phyloP scores from a whole-genome alignment of 2,329 filamentous ascomycete species.

The Coleophoma crateriformis region DNA sequence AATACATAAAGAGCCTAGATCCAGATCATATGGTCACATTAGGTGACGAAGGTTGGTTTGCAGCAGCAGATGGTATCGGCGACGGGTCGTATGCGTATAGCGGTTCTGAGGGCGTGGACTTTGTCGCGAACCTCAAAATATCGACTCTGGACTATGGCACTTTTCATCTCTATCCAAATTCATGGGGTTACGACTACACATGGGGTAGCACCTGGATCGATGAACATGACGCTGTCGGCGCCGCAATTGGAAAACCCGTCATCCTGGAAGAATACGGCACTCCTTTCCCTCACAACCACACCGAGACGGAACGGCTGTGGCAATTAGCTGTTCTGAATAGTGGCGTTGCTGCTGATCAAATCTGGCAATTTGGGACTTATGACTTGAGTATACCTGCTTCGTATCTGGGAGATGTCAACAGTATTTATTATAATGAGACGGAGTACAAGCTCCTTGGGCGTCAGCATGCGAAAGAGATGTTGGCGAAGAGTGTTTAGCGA shows the following conservation, averaged over 20 bases:
- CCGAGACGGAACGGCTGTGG: constrained; percentile 15
- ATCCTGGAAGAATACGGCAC: constrained; percentile 33
- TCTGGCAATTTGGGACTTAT: constrained; percentile 21
- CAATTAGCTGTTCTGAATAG: constrained; percentile 15
- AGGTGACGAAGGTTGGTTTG: constrained; percentile 58
- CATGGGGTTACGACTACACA: constrained; percentile 31
- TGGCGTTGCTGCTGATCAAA: constrained; percentile 18
- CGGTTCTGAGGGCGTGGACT: constrained; percentile 40
- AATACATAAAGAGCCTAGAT: constrained; percentile 61
- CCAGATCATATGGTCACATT: constrained; percentile 54
- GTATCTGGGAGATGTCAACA: constrained; percentile 16
- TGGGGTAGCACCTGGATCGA: constrained; percentile 42
- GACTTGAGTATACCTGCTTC: constrained; percentile 9
- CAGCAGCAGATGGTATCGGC: constrained; percentile 27
- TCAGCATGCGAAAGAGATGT: constrained; percentile 16
- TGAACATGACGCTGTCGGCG: constrained; percentile 34
- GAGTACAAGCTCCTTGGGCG: constrained; percentile 16
- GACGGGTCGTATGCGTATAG: constrained; percentile 38
- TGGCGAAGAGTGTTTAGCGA: constrained; percentile 11
- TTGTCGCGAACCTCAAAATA: constrained; percentile 39
- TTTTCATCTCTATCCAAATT: constrained; percentile 44
- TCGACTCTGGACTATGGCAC: constrained; percentile 45
- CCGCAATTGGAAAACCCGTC: constrained; percentile 31
- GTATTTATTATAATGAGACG: constrained; percentile 15
- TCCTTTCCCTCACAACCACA: constrained; percentile 17